These are phyloP conservation scores for Chaetomium olivaceum DNA, from an alignment of 2,329 filamentous ascomycete genomes.

Conservation along the genomic window DNA sequence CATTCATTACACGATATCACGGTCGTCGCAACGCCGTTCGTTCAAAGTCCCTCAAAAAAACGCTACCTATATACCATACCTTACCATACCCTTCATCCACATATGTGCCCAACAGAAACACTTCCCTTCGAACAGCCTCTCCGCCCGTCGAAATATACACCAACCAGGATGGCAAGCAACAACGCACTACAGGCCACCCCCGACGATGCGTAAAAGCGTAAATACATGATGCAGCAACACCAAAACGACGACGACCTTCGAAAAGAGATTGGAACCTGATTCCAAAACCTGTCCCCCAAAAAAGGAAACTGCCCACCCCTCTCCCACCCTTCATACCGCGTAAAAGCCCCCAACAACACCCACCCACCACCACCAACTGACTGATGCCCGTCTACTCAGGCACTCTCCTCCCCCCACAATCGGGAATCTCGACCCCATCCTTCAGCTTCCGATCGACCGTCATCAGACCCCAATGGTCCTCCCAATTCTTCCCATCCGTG, in stretches of 20 bases:
- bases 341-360: neutral
- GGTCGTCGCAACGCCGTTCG: neutral
- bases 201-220: neutral
- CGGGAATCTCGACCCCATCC: slow-evolving; percentile 77
- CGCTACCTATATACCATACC: neutral
- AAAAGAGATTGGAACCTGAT: neutral
- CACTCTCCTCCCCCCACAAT: slow-evolving; percentile 76
- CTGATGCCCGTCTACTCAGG: neutral
- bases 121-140: neutral
- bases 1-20: neutral
- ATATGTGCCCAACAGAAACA: neutral
- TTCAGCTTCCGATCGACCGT: slow-evolving; percentile 84
- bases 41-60: neutral
- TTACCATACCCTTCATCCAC: neutral
- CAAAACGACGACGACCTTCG: neutral
- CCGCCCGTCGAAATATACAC: neutral
- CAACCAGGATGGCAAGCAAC: neutral
- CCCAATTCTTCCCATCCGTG: slow-evolving; percentile 70
- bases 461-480: slow-evolving; percentile 94
- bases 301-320: neutral
- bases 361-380: neutral
- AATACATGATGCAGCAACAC: neutral
- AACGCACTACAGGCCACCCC: neutral
- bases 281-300: neutral
- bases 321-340: no score